A percentile compares a stretch with the other conserved stretches of the same genome.
These are phyloP conservation scores for Calonectria naviculata DNA, from an alignment of 2,329 filamentous ascomycete genomes.

Conservation along the genomic window DNA sequence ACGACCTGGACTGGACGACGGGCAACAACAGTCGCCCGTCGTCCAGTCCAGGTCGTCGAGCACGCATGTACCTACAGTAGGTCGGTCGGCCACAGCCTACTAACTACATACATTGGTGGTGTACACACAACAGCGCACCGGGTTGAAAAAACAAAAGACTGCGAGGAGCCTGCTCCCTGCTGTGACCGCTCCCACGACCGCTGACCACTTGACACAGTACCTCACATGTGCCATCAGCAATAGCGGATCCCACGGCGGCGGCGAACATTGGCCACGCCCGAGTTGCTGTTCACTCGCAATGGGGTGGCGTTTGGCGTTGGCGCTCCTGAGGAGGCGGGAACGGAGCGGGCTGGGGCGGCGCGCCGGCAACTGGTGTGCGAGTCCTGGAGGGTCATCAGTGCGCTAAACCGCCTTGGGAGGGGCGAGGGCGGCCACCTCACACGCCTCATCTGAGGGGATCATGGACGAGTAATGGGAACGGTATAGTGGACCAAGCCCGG, in stretches of 20 bases:
- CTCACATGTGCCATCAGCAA: neutral
- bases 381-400: constrained; percentile 1
- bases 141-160: neutral
- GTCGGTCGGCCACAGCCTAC: neutral
- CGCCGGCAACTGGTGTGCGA: constrained; percentile 9
- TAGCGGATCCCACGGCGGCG: neutral
- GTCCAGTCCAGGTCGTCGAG: neutral
- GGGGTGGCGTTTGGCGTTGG: constrained; percentile 18
- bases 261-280: neutral
- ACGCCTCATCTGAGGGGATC: constrained; percentile 7
- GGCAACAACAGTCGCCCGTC: no score
- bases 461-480: neutral
- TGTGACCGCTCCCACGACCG: neutral
- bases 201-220: constrained; percentile 6
- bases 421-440: constrained; percentile 2
- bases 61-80: constrained; percentile 4
- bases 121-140: neutral
- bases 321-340: constrained; percentile 20
- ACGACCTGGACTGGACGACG: no score
- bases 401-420: constrained; percentile 13
- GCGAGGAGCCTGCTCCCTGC: neutral
- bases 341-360: constrained; percentile 23
- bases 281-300: constrained; percentile 2
- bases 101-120: neutral
- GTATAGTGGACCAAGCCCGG: neutral